These are phyloP conservation scores for Backusella tarrabulga DNA, from an alignment of 192 early-diverging fungal genomes.

Conservation along the genomic window DNA sequence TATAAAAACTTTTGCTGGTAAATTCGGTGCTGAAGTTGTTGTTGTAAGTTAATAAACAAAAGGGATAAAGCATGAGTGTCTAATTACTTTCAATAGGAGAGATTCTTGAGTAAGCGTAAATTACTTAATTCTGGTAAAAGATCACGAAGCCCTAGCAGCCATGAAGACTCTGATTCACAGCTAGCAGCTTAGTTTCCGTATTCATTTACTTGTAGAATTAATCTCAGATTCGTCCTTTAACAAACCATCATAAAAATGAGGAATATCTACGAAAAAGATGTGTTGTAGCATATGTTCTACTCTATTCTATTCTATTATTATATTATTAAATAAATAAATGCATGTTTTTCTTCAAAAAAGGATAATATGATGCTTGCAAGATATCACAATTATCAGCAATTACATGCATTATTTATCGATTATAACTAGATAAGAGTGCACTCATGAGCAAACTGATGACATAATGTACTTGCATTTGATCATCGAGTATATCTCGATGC, in stretches of 20 bases:
- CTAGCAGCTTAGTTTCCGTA: not conserved
- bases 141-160: not conserved
- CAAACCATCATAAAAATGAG: not conserved
- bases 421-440: no score
- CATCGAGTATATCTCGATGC: no score
- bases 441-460: no score
- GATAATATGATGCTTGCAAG: no score
- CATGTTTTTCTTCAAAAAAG: not conserved
- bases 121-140: not conserved
- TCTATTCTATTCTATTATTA: not conserved
- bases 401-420: no score
- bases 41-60: slow-evolving; percentile 30
- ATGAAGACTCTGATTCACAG: slow-evolving; percentile 10
- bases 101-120: slow-evolving; percentile 9
- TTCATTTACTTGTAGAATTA: not conserved
- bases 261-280: not conserved
- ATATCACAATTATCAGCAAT: no score
- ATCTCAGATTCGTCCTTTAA: not conserved
- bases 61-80: not conserved
- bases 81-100: not conserved
- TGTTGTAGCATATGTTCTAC: not conserved
- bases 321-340: not conserved
- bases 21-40: slow-evolving; percentile 63
- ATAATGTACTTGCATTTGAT: no score
- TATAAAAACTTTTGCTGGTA: slow-evolving; percentile 61